phyloP scores from a whole-genome alignment of 2,329 filamentous ascomycete species.

The Penicillium sumatraense region DNA sequence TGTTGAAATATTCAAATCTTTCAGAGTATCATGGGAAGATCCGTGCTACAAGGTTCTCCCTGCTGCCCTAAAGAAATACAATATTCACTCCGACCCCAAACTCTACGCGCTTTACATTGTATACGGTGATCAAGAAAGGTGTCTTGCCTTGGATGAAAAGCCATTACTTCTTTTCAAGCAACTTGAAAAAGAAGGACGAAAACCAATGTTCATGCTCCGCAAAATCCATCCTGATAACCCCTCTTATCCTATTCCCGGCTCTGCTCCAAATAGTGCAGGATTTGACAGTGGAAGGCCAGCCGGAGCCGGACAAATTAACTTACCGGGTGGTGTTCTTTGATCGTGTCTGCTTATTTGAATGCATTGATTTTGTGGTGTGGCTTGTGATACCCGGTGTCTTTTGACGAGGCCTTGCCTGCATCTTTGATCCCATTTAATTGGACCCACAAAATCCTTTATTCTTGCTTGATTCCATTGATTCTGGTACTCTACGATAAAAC shows the following conservation, averaged over 20 bases:
- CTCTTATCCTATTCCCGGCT: slow-evolving; percentile 22
- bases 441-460: background rate
- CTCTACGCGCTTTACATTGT: slow-evolving; percentile 98
- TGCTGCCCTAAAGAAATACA: slow-evolving; percentile 94
- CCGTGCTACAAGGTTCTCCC: slow-evolving; percentile 97
- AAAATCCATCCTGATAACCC: slow-evolving; percentile 57
- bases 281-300: slow-evolving; percentile 27
- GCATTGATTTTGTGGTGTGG: slow-evolving; percentile 11
- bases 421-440: slow-evolving; percentile 4
- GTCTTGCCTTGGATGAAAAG: slow-evolving; percentile 87
- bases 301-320: slow-evolving; percentile 36
- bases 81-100: slow-evolving; percentile 96
- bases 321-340: slow-evolving; percentile 39
- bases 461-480: background rate
- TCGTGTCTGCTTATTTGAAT: slow-evolving; percentile 3
- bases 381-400: slow-evolving; percentile 18
- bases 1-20: slow-evolving; percentile 98
- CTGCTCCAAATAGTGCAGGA: slow-evolving; percentile 38
- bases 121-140: slow-evolving; percentile 97
- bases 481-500: background rate
- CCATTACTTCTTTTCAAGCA: slow-evolving; percentile 97
- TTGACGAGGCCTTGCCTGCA: background rate
- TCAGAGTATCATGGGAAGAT: slow-evolving; percentile 96
- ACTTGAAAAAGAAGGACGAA: slow-evolving; percentile 93
- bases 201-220: slow-evolving; percentile 98